Percentiles rank a stretch among this genome's conserved stretches.
Evolutionary conservation across 306 rosid species (phyloP).

Genomic region (Lotus japonicus): DNA sequence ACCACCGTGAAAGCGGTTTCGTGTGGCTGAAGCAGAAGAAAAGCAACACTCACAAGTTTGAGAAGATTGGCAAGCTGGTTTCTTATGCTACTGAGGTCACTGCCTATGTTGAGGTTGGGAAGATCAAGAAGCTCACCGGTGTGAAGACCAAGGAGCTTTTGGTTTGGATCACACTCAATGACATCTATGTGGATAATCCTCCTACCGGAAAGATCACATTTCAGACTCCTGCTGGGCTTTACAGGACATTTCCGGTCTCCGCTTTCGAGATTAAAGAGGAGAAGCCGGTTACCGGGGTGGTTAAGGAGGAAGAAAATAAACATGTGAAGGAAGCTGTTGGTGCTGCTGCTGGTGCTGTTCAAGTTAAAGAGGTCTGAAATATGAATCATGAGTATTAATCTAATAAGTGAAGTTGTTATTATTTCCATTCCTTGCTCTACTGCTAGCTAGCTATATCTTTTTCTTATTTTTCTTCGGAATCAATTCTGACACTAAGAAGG

Average conservation of each 20-base stretch:
- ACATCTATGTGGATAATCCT: constrained; percentile 63
- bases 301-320: constrained; percentile 11
- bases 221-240: constrained; percentile 54
- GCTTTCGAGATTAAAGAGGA: constrained; percentile 68
- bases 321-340: constrained; percentile 28
- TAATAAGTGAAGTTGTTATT: not conserved
- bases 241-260: constrained; percentile 51
- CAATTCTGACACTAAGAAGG: too few species aligned
- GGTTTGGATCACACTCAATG: constrained; percentile 63
- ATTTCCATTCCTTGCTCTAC: too few species aligned
- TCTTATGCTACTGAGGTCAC: constrained; percentile 70
- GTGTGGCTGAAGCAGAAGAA: constrained; percentile 91
- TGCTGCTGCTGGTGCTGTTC: not conserved
- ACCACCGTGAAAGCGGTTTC: constrained; percentile 69
- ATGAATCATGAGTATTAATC: not conserved
- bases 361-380: constrained; percentile 35
- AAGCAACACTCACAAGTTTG: constrained; percentile 63
- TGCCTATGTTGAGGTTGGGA: constrained; percentile 55
- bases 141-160: constrained; percentile 84
- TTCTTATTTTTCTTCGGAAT: too few species aligned
- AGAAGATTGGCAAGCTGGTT: constrained; percentile 63
- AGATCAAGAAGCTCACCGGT: constrained; percentile 90
- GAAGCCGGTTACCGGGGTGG: not conserved
- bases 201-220: constrained; percentile 68
- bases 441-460: too few species aligned